Percentiles rank a stretch among this genome's conserved stretches.
Evolutionary conservation across 345 rosid genomes (phyloP).

Genomic region (Corchorus olitorius): DNA sequence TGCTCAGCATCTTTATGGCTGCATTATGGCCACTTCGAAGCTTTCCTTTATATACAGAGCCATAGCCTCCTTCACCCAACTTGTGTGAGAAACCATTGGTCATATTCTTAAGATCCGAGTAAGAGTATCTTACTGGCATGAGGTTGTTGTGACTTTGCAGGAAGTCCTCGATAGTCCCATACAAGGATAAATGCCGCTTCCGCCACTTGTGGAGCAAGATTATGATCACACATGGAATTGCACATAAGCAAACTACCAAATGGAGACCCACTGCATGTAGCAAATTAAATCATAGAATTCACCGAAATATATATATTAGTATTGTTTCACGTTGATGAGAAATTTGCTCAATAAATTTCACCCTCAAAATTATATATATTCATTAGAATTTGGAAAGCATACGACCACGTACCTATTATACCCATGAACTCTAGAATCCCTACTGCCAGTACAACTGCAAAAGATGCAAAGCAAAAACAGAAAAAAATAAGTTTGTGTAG

Average conservation of each 20-base stretch:
- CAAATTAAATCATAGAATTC: neutral
- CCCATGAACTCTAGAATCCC: too few species aligned
- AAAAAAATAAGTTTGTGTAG: too few species aligned
- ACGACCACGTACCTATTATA: too few species aligned
- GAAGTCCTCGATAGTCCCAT: neutral
- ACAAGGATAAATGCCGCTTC: neutral
- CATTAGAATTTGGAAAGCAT: too few species aligned
- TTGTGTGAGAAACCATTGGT: slow-evolving; percentile 1
- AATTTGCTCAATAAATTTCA: too few species aligned
- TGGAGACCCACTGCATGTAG: neutral
- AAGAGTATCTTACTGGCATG: slow-evolving; percentile 7
- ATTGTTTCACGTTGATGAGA: too few species aligned
- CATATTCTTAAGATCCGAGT: slow-evolving; percentile 5
- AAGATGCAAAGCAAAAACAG: too few species aligned
- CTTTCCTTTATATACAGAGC: slow-evolving; percentile 9
- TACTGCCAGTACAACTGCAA: too few species aligned
- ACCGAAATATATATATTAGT: neutral
- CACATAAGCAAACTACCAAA: neutral
- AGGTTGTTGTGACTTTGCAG: neutral
- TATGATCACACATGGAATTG: neutral
- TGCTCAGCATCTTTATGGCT: slow-evolving; percentile 6
- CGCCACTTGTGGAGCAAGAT: neutral
- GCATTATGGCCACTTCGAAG: slow-evolving; percentile 9
- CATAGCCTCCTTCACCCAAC: slow-evolving; percentile 19
- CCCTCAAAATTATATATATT: too few species aligned